Evolutionary conservation across 768 basidiomycete genomes (phyloP), one percentile per base, ranked within the genome.

Genomic region (Phlebiopsis flavidoalba): DNA sequence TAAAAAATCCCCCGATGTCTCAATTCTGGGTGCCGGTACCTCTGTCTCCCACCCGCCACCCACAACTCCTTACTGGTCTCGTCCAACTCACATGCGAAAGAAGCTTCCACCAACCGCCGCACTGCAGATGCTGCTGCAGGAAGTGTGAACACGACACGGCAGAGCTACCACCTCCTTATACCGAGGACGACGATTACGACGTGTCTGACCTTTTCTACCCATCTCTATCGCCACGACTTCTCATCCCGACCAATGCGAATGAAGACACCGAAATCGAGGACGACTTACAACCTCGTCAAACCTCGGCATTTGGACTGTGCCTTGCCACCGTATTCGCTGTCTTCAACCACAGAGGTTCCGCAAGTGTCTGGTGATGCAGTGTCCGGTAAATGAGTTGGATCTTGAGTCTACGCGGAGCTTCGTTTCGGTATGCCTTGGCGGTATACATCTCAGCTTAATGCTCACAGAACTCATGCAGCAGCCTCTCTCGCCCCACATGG

Each of bases 171-270:
- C 54, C 54, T 3, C 54, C 54, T 55, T 37, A 36, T n/a, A 24
- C 24, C 21, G 24, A 14, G 35, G 54, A 55, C 21, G 54, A 55
- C 40, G 54, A 55, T 8, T 36, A 55, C 15, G 40, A 55, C 22
- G 54, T 43, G 37, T 36, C 22, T 19, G 37, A 55, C 40, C 37
- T 55, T 12, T 55, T 55, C 54, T 55, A 55, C n/a, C 54, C 54
- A 26, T 55, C 54, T 8, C 12, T 55, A 11, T 55, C 54, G 19
- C 35, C 35, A 8, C 43, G 24, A 4, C 17, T 26, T 2, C 54
- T 55, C 19, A 11, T 43, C 36, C 40, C 54, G 11, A 19, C 35
- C 15, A 14, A 36, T 33, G 52, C 31, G 15, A 35, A 26, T 15
- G 31, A 26, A 7, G n/a, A 35, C 26, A 33, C 35, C 52, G 15